phyloP scores from a whole-genome alignment of 805 yeast genomes.

The Saccharomyces eubayanus region DNA sequence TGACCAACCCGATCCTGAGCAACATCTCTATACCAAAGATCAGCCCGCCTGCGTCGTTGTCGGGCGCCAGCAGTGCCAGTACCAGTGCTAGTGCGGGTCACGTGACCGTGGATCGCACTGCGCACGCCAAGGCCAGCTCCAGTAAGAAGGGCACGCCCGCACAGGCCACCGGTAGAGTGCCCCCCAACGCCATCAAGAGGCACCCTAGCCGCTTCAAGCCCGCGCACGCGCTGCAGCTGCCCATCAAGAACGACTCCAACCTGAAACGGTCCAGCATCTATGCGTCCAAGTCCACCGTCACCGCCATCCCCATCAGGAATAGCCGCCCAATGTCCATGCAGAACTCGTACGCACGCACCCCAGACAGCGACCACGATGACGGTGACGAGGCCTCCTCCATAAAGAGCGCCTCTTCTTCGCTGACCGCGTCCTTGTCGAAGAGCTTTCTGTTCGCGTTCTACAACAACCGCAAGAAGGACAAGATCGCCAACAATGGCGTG shows the following conservation, averaged over 20 bases:
- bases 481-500: slow-evolving; percentile 17
- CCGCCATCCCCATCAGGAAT: slow-evolving; percentile 28
- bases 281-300: slow-evolving; percentile 29
- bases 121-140: not conserved
- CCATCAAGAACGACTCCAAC: slow-evolving; percentile 21
- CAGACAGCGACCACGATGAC: slow-evolving; percentile 18
- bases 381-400: slow-evolving; percentile 31
- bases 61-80: not conserved
- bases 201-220: not conserved
- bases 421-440: slow-evolving; percentile 36
- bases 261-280: slow-evolving; percentile 28
- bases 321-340: slow-evolving; percentile 8
- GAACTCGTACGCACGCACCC: not conserved
- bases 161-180: not conserved
- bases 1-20: slow-evolving; percentile 26
- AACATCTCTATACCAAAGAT: slow-evolving; percentile 19
- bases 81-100: too few species aligned
- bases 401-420: slow-evolving; percentile 33
- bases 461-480: slow-evolving; percentile 21
- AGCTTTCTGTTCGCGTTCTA: slow-evolving; percentile 37
- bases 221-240: slow-evolving; percentile 14
- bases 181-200: not conserved
- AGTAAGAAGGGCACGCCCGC: not conserved
- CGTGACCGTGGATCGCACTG: not conserved
- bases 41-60: not conserved